Percentiles rank a stretch among this genome's conserved stretches.
Conservation (phyloP, 495 filamentous ascomycete genomes). For the Annulohypoxylon moriforme region DNA sequence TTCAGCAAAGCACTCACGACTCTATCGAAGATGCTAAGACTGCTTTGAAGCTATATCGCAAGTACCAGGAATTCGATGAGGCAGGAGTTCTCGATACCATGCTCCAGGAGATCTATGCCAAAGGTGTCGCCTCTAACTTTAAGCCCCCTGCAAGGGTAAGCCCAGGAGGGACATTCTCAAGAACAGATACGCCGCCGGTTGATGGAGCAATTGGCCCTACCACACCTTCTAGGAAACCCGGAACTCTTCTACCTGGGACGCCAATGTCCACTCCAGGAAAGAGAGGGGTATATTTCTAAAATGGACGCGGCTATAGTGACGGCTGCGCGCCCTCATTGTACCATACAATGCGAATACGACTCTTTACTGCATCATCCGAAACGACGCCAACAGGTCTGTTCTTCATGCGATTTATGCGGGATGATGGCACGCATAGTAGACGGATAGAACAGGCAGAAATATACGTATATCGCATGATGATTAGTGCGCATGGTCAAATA, state of each 20-base stretch:
- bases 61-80: slow-evolving; percentile 88
- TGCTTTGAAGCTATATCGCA: slow-evolving; percentile 87
- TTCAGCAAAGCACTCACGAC: slow-evolving; percentile 91
- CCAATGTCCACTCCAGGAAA: slow-evolving; percentile 28
- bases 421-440: not conserved
- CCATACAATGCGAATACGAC: not conserved
- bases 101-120: slow-evolving; percentile 82
- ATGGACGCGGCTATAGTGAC: not conserved
- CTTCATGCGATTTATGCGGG: not conserved
- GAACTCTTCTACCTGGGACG: slow-evolving; percentile 14
- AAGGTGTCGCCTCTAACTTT: slow-evolving; percentile 76
- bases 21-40: slow-evolving; percentile 93
- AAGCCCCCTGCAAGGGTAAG: slow-evolving; percentile 69
- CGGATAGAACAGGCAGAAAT: not conserved
- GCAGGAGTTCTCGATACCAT: slow-evolving; percentile 82
- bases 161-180: slow-evolving; percentile 32
- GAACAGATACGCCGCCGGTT: slow-evolving; percentile 53
- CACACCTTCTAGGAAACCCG: slow-evolving; percentile 44
- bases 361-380: not conserved
- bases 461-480: not conserved
- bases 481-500: not conserved
- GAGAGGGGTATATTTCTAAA: not conserved
- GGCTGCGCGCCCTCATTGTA: not conserved
- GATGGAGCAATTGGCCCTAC: slow-evolving; percentile 39
- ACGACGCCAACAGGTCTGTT: not conserved